Evolutionary conservation across 2,329 filamentous ascomycete genomes (phyloP), one percentile per base, ranked within the genome.

Genomic region (Drechslerella coelobrocha): DNA sequence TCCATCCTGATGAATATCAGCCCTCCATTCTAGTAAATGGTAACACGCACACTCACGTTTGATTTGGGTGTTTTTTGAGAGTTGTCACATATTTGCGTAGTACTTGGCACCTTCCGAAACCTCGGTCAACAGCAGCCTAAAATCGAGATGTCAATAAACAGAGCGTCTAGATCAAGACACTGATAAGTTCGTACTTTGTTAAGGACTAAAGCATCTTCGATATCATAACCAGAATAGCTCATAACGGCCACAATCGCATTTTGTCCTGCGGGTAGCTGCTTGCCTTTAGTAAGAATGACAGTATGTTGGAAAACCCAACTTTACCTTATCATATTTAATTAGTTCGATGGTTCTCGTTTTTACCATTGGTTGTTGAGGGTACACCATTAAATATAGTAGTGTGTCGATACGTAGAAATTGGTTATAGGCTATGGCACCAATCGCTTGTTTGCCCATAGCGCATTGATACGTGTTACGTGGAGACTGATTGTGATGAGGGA

Each of bases 371-470:
- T 96, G 88, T 78, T 99, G 95, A 5, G 94, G 94, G 77, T 99
- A 99, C 2, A 99, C 94, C 82, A 99, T 90, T 0, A 96, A 90
- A 78, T 97, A 97, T 5, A 99, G 85, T 14, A 99, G 83, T 0
- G 93, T 97, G 77, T 99, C 94, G 78, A 99, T 97, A 62, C 94
- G 88, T 76, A 93, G 90, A 81, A 97, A 96, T 79, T 99, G 94
- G 78, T 99, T 99, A 78, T 96, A 96, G 14, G 93, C 94, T 78
- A 99, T 97, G 31, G 93, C 92, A 31, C 94, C 94, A 78, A 99
- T 97, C 39, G 94, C 94, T 89, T 99, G 94, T 81, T 99, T 99
- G 85, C 94, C 94, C 94, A 99, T 99, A 81, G 94, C 94, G 81
- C 93, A 97, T 83, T 97, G 93, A 77, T 99, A 99, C 0, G 94